Base-by-base conservation (phyloP, 768 basidiomycete genomes). In the Boletus patriciae region DNA sequence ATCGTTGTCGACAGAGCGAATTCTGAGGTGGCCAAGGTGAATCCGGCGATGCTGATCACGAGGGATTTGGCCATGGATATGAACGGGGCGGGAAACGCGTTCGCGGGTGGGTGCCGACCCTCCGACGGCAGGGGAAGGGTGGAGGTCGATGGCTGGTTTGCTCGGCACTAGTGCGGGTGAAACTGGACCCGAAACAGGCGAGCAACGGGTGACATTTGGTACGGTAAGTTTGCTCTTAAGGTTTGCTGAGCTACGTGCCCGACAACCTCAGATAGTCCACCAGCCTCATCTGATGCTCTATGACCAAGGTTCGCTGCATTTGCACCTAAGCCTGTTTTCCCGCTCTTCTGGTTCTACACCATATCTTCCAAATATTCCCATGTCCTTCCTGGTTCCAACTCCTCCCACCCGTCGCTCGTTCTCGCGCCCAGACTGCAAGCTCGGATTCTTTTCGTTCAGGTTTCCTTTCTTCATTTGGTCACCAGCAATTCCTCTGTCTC, bases 21-120 rank as follows among this genome's bases (percentile, higher is more conserved):
- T 18, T 75, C 80, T 4, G 8, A 4, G 27, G 8, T 27, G 3
- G 77, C 82, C 37, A 84, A 86, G 75, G 65, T 77, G 11, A 88
- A 77, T 73, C 53, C 75, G 8, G 91, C 94, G 52, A 68, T 75
- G 52, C 74, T 78, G 36, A 75, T 95, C 57, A 63, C 67, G 47
- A 79, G 82, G 50, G 80, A 77, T 36, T 66, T 86, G 71, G 94
- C 95, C 62, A 87, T 96, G 55, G 96, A 98, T 72, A 98, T 95
- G 46, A 98, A 98, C 73, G 96, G 92, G 51, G 96, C 95, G 31
- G 96, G 96, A 41, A 96, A 98, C 72, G 92, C 91, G 41, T 98
- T 98, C 66, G 94, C 94, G 25, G 96, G 95, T 58, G 96, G 92
- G 40, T 94, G 85, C 88, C 31, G 84, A 78, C 19, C 88, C 89